Base-by-base conservation (phyloP, 202 grass and related monocot genomes). In the Schoenoplectus tabernaemontani region DNA sequence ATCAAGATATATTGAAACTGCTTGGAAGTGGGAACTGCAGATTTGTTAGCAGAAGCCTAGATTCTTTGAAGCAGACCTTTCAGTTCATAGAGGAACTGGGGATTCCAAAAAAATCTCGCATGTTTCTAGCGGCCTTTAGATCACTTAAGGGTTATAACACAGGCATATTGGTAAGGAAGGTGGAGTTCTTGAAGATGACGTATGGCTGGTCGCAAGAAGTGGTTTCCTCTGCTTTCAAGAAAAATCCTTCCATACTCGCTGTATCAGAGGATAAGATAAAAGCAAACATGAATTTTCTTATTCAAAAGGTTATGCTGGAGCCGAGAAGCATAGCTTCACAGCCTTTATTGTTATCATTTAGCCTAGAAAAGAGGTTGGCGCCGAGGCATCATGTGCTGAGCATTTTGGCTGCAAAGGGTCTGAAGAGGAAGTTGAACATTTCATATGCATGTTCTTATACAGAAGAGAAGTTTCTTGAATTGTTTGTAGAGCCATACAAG, bases 161-260 rank as follows among this genome's bases (percentile, higher is more conserved):
- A 77, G 87, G 84, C 54, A 85, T 64, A 67, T 46, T 87, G 10
- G 80, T 91, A 10, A 74, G 75, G 68, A 94, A 94, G 77, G 17
- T 87, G 39, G 80, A 83, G 20, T 70, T 89, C 42, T 85, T 89
- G 1, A 91, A 22, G 37, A 77, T 71, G 63, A 86, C 70, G 28
- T 81, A 87, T 36, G 83, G 85, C 1, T 94, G 92, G 89, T 91
- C 87, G 13, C 63, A 91, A 64, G 87, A 91, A 34, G 89, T 89
- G 17, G 58, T 94, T 30, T 68, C 26, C 70, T 43, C 88, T 19
- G 92, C 89, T 81, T 43, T 94, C 85, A 82, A 71, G 41, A 94
- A 87, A 82, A 76, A 66, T 13, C 89, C 92, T 10, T 48, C 43
- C 38, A 82, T 91, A 77, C 76, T 91, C n/a, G 74, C 75, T 13